Percentiles rank a stretch among this genome's conserved stretches.
These are phyloP conservation scores for Aspergillus ruber DNA, from an alignment of 2,329 filamentous ascomycete genomes.

Conservation along the genomic window DNA sequence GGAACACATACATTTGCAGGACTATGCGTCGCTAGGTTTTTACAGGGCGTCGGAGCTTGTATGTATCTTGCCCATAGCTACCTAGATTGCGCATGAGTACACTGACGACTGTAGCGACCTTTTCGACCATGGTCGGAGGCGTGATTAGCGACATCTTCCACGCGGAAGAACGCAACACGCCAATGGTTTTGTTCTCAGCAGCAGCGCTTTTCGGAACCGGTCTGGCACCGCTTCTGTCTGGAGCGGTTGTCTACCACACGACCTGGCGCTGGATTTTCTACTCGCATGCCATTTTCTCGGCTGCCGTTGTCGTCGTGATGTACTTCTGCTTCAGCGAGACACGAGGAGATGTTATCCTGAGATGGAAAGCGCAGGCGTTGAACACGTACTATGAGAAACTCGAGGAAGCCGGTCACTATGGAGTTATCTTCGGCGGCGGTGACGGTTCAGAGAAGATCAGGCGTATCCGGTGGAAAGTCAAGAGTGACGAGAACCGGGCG, in stretches of 20 bases:
- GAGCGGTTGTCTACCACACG: conserved; percentile 61
- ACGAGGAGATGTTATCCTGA: conserved; percentile 70
- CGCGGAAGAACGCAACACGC: conserved; percentile 70
- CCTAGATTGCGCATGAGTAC: neutral
- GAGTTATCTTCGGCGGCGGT: conserved; percentile 42
- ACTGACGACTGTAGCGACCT: conserved; percentile 41
- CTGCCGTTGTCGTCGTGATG: conserved; percentile 57
- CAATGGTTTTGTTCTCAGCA: conserved; percentile 85
- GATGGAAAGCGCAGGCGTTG: conserved; percentile 63
- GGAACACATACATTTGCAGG: conserved; percentile 63
- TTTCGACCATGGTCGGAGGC: conserved; percentile 87
- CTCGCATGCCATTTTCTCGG: conserved; percentile 68
- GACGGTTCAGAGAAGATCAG: conserved; percentile 21
- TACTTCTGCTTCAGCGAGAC: conserved; percentile 73
- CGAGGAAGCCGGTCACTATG: conserved; percentile 58
- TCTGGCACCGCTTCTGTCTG: conserved; percentile 64
- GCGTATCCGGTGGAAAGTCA: conserved; percentile 73
- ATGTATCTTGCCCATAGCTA: conserved; percentile 33
- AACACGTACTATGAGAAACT: conserved; percentile 74
- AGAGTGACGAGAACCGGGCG: conserved; percentile 68
- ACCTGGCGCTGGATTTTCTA: conserved; percentile 87
- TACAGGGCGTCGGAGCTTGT: conserved; percentile 69
- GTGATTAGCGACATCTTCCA: conserved; percentile 83
- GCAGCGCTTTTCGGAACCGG: conserved; percentile 73
- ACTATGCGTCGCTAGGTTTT: conserved; percentile 69